Conservation (phyloP, 1,139 yeast species). For the Candida sp. region DNA sequence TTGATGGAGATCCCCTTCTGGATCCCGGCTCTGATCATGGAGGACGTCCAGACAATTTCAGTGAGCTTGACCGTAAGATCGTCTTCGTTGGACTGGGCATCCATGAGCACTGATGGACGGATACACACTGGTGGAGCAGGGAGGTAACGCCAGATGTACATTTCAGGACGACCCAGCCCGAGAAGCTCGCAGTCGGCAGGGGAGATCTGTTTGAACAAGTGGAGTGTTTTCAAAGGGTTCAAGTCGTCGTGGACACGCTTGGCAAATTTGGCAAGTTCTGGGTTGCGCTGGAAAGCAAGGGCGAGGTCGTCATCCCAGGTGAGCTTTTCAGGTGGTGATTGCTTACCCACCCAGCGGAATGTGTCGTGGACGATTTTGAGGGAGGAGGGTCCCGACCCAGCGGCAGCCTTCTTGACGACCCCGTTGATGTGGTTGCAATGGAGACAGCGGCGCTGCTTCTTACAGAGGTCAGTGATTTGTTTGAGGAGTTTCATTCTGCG, state of each 20-base stretch:
- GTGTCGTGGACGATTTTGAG: slow-evolving; percentile 95
- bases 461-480: slow-evolving; percentile 87
- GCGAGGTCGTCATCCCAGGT: slow-evolving; percentile 89
- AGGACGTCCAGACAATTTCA: slow-evolving; percentile 96
- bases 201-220: slow-evolving; percentile 81
- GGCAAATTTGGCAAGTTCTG: slow-evolving; percentile 88
- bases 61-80: slow-evolving; percentile 96
- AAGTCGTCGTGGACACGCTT: slow-evolving; percentile 93
- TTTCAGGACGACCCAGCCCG: slow-evolving; percentile 96
- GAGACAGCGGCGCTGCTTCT: slow-evolving; percentile 91
- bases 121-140: slow-evolving; percentile 99
- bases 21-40: slow-evolving; percentile 91
- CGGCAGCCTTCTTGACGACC: slow-evolving; percentile 96
- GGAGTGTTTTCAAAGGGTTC: slow-evolving; percentile 89
- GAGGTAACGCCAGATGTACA: slow-evolving; percentile 94
- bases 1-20: slow-evolving; percentile 94
- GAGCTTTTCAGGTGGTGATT: slow-evolving; percentile 81
- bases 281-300: slow-evolving; percentile 68
- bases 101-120: slow-evolving; percentile 96
- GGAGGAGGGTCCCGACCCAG: slow-evolving; percentile 91
- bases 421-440: slow-evolving; percentile 92
- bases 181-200: slow-evolving; percentile 92
- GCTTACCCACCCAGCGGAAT: slow-evolving; percentile 95
- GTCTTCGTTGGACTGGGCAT: slow-evolving; percentile 95
- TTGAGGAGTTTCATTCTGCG: slow-evolving; percentile 90